phyloP scores from a whole-genome alignment of 2,329 filamentous ascomycete genomes.

The Fusarium euwallaceae region DNA sequence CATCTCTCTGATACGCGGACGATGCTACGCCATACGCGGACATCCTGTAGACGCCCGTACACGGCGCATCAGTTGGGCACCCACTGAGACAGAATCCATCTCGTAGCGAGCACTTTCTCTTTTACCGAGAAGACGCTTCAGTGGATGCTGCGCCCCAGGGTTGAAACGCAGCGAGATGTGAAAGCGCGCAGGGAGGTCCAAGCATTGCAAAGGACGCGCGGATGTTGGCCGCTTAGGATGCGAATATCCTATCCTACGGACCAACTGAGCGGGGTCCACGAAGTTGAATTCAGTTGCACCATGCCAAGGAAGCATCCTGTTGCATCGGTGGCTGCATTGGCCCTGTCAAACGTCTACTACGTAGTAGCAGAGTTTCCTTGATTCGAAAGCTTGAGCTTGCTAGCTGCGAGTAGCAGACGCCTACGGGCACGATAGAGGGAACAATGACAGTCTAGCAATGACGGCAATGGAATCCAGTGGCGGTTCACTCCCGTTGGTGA shows the following conservation, averaged over 20 bases:
- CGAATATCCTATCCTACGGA: conserved; percentile 6
- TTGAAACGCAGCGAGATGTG: conserved; percentile 7
- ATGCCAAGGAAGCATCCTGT: background rate
- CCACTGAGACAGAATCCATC: background rate
- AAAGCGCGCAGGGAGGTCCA: conserved; percentile 15
- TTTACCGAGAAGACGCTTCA: conserved; percentile 2
- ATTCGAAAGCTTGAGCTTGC: conserved; percentile 13
- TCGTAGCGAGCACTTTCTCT: conserved; percentile 15
- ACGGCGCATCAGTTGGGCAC: conserved; percentile 10
- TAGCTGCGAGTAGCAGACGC: background rate
- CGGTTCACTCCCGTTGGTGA: conserved; percentile 24
- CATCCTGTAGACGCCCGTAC: conserved; percentile 5
- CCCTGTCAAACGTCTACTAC: conserved; percentile 12
- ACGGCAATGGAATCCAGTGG: conserved; percentile 34
- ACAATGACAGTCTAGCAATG: background rate
- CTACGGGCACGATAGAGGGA: conserved; percentile 16
- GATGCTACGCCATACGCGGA: conserved; percentile 24
- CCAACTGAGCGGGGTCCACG: conserved; percentile 6
- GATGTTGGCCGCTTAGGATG: background rate
- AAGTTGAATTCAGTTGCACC: conserved; percentile 3
- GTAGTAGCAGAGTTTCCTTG: conserved; percentile 10
- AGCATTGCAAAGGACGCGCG: conserved; percentile 10
- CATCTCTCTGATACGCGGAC: conserved; percentile 18
- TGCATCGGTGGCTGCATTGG: conserved; percentile 9
- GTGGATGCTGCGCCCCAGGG: conserved; percentile 6